Conservation (phyloP, 2,329 filamentous ascomycete species). For the Ophiostoma sp. region DNA sequence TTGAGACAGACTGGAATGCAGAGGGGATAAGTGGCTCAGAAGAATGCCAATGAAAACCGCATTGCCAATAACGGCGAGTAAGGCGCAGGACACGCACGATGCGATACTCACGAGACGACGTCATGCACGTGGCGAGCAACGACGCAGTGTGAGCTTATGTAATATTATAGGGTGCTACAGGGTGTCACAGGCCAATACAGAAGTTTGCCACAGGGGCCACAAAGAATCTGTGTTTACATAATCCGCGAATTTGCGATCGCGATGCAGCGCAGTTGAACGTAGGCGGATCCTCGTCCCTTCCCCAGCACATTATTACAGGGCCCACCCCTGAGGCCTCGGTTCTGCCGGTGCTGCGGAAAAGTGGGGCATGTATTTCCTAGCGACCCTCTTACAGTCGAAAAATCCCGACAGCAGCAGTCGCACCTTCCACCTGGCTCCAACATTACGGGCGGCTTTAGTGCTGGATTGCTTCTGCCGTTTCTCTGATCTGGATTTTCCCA, state of each 20-base stretch:
- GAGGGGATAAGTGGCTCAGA: background rate
- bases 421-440: background rate
- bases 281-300: background rate
- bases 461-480: slow-evolving; percentile 8
- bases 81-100: background rate
- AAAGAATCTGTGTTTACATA: background rate
- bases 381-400: slow-evolving; percentile 7
- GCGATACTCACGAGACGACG: background rate
- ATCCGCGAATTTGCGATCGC: background rate
- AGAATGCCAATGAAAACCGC: background rate
- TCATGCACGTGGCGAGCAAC: background rate
- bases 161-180: background rate
- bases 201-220: background rate
- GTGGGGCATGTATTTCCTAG: slow-evolving; percentile 14
- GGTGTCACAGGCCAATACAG: background rate
- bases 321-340: slow-evolving; percentile 6
- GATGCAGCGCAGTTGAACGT: background rate
- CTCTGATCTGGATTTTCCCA: slow-evolving; percentile 8
- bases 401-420: slow-evolving; percentile 16
- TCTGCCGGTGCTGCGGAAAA: slow-evolving; percentile 13
- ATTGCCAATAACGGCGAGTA: background rate
- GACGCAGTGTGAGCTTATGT: background rate
- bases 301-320: slow-evolving; percentile 12
- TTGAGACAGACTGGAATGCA: slow-evolving; percentile 1
- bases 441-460: background rate